Percentiles rank a stretch among this genome's conserved stretches.
These are phyloP conservation scores for Aspergillus haitiensis DNA, from an alignment of 495 filamentous ascomycete species.

Conservation along the genomic window DNA sequence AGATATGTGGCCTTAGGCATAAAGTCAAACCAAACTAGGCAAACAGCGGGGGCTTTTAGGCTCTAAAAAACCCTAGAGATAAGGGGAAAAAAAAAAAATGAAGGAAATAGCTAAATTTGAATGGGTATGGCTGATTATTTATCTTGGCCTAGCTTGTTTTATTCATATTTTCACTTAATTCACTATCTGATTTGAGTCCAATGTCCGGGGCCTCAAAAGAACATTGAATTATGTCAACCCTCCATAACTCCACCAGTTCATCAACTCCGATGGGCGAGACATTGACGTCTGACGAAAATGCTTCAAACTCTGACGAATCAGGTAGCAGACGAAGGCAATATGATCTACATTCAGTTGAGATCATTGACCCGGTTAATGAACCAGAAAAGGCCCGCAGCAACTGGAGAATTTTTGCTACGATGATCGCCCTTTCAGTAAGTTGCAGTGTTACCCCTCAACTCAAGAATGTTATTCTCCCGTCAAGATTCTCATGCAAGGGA, in stretches of 20 bases:
- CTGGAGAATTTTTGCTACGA: conserved; percentile 27
- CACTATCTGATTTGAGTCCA: too few species aligned
- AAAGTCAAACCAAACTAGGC: not conserved
- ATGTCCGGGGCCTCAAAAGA: not conserved
- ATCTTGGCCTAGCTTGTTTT: too few species aligned
- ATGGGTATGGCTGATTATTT: too few species aligned
- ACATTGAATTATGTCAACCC: not conserved
- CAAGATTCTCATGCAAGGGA: conserved; percentile 10
- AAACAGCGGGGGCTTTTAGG: not conserved
- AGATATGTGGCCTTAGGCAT: not conserved
- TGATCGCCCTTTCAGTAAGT: conserved; percentile 34
- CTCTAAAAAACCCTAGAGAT: not conserved
- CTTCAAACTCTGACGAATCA: not conserved
- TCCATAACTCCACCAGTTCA: not conserved
- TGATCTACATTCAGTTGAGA: conserved; percentile 1
- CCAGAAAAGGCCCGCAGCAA: conserved; percentile 19
- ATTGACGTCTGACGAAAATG: not conserved
- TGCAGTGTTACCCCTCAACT: not conserved
- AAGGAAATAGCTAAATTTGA: too few species aligned
- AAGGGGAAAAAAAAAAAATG: not conserved
- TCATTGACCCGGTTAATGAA: not conserved
- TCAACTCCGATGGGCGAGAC: conserved; percentile 10
- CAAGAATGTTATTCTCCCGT: not conserved
- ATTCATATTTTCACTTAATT: too few species aligned
- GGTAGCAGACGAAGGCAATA: conserved; percentile 5